phyloP scores from a whole-genome alignment of 257 asterid species.

The Solanum rostratum region DNA sequence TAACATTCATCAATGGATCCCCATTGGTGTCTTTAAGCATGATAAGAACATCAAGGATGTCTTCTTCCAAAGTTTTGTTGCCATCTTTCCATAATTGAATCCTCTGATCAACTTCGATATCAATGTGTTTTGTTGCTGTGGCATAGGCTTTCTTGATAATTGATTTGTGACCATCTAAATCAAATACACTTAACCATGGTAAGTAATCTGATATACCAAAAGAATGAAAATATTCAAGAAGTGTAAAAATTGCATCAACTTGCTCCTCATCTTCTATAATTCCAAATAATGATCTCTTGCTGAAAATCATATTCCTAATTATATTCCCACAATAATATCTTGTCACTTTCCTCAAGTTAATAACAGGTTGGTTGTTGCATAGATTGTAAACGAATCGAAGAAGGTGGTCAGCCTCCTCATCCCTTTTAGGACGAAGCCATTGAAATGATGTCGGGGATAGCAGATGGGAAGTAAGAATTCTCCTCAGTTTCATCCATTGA shows the following conservation, averaged over 20 bases:
- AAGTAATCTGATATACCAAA: background rate
- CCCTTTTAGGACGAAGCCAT: conserved; percentile 1
- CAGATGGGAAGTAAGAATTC: background rate
- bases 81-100: background rate
- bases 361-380: background rate
- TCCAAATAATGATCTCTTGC: background rate
- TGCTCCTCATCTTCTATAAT: background rate
- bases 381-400: background rate
- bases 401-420: background rate
- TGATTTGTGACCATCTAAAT: background rate
- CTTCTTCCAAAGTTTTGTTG: background rate
- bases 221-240: no score
- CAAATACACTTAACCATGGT: background rate
- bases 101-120: background rate
- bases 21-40: background rate
- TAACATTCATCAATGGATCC: background rate
- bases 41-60: background rate
- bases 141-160: background rate
- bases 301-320: background rate
- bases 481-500: no score
- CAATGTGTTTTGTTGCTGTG: background rate
- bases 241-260: background rate
- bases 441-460: background rate
- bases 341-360: background rate
- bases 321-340: background rate